Base-by-base conservation (phyloP, 306 rosid genomes). In the Cicer yamashitae region DNA sequence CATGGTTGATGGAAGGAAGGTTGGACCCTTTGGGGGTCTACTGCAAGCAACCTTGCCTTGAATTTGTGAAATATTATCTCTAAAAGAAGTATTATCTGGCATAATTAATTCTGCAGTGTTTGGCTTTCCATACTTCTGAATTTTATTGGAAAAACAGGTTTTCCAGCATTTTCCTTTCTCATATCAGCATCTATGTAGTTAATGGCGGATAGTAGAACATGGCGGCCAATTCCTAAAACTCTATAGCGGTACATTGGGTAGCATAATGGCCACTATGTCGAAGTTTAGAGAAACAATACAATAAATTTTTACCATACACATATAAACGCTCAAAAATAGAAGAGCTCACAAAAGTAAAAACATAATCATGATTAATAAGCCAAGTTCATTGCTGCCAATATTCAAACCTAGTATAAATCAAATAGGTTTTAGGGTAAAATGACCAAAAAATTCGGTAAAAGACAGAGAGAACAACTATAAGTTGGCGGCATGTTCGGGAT, bases 91-190 rank as follows among this genome's bases (percentile, higher is more conserved):
- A 20, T 22, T 45, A 62, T 53, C 70, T 8, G 46, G 34, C 76
- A 43, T 53, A 67, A 64, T 44, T 8, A 30, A 77, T 58, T 44
- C 58, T 51, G 51, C 13, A 80, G 67, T 62, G 74, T 54, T 56
- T 81, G 40, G 37, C 61, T 71, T 17, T 51, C 66, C 57, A 34
- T 48, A 57, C 64, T 18, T 44, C 1, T 4, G 6, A 40, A 61
- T 53, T 70, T 62, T 9, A 25, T 14, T 51, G 46, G 4, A 11
- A 11, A 46, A 77, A 37, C 65, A 50, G 57, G 53, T 20, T 69
- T 76, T 76, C 75, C 12, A 41, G 58, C 63, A 58, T 59, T 77
- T 44, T 61, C 79, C 47, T 61, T 71, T 71, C 61, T 11, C 59
- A 10, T 54, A 67, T 48, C 34, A 56, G 34, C 66, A 47, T 60